phyloP scores from a whole-genome alignment of 768 basidiomycete species.

The Amanita molliuscula region DNA sequence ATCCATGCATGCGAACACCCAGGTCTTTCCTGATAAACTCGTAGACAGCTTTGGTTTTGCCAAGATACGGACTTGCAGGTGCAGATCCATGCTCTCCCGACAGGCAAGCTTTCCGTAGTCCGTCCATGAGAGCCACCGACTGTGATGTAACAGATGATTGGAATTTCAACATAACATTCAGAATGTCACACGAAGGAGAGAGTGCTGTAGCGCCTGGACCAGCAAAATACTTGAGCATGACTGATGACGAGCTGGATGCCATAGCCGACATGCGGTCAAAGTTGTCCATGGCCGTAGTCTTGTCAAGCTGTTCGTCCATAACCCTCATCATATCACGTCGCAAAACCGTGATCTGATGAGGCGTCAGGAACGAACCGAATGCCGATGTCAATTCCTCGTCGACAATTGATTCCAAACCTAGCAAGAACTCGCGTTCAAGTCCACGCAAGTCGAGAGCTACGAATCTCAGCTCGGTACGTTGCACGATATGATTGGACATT shows the following conservation, averaged over 20 bases:
- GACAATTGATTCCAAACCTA: conserved; percentile 34
- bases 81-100: conserved; percentile 45
- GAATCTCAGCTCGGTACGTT: conserved; percentile 1
- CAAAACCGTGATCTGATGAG: conserved; percentile 20
- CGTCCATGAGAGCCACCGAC: conserved; percentile 32
- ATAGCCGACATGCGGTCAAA: conserved; percentile 53
- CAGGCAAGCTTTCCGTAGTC: conserved; percentile 44
- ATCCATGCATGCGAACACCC: conserved; percentile 65
- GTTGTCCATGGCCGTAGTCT: conserved; percentile 62
- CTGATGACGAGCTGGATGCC: conserved; percentile 44
- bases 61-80: conserved; percentile 56
- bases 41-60: conserved; percentile 55
- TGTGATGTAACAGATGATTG: conserved; percentile 39
- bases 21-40: conserved; percentile 57
- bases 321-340: conserved; percentile 24
- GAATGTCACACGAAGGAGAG: conserved; percentile 13
- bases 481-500: not conserved
- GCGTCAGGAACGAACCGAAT: conserved; percentile 29
- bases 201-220: conserved; percentile 23
- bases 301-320: conserved; percentile 50
- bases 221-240: conserved; percentile 35
- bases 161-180: conserved; percentile 35
- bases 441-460: conserved; percentile 71
- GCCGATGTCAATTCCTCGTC: conserved; percentile 34
- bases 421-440: conserved; percentile 50